Percentiles rank a stretch among this genome's conserved stretches.
Conservation (phyloP, 2,329 filamentous ascomycete species). For the Diaporthe ampelina region DNA sequence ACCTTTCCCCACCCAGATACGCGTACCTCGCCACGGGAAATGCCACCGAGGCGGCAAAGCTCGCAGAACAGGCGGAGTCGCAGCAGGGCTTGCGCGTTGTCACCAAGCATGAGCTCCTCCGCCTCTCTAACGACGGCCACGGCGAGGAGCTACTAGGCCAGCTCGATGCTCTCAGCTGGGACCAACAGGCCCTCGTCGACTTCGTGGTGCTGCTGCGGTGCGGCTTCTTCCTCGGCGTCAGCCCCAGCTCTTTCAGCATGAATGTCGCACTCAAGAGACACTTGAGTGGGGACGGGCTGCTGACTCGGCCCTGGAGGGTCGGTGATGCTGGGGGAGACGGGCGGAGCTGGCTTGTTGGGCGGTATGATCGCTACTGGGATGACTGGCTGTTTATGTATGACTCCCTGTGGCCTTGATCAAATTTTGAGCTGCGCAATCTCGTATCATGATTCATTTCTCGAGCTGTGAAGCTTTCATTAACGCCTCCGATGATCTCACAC, state of each 20-base stretch:
- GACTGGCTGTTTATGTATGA: constrained; percentile 65
- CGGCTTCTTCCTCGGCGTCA: constrained; percentile 59
- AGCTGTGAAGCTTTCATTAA: no score
- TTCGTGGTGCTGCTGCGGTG: constrained; percentile 56
- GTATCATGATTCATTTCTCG: no score
- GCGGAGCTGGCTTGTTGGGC: constrained; percentile 58
- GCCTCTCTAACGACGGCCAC: constrained; percentile 48
- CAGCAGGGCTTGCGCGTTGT: constrained; percentile 52
- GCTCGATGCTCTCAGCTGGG: constrained; percentile 57
- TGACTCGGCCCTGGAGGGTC: constrained; percentile 59
- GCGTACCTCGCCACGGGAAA: constrained; percentile 64
- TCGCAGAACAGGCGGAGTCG: constrained; percentile 52
- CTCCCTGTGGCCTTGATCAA: constrained; percentile 56
- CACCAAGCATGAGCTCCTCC: constrained; percentile 55
- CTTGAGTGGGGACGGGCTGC: constrained; percentile 53
- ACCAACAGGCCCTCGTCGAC: constrained; percentile 60
- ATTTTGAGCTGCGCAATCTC: no score
- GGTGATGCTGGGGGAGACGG: constrained; percentile 56
- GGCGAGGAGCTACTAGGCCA: constrained; percentile 43
- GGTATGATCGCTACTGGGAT: constrained; percentile 60
- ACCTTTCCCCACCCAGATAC: constrained; percentile 42
- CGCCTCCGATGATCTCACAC: no score
- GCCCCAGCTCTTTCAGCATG: constrained; percentile 63
- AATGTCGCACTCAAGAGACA: constrained; percentile 62
- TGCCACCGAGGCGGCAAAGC: constrained; percentile 55